Evolutionary conservation across 805 yeast genomes (phyloP).

Genomic region (Brettanomyces nanus): DNA sequence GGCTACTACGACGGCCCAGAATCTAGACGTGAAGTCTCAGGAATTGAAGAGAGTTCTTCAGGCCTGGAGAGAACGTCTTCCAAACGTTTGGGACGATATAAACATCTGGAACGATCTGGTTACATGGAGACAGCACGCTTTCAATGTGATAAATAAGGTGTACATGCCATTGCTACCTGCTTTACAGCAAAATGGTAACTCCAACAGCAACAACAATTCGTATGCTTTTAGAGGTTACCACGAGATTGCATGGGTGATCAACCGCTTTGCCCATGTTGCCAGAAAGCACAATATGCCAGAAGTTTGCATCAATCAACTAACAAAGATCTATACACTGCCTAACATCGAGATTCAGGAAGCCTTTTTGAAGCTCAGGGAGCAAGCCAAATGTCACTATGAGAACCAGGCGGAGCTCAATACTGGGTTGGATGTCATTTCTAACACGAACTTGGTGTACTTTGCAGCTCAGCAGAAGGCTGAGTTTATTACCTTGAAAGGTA

Average conservation of each 20-base stretch:
- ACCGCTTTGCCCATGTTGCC: constrained; percentile 97
- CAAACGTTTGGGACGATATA: constrained; percentile 96
- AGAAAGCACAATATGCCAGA: constrained; percentile 95
- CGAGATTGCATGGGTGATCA: constrained; percentile 98
- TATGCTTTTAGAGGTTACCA: constrained; percentile 97
- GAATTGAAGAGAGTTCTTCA: constrained; percentile 90
- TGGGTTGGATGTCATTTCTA: constrained; percentile 93
- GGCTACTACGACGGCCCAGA: constrained; percentile 84
- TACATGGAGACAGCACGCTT: constrained; percentile 98
- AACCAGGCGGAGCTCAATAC: constrained; percentile 85
- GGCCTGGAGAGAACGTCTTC: constrained; percentile 97
- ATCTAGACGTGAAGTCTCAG: constrained; percentile 85
- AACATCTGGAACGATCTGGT: constrained; percentile 96
- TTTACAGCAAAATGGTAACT: constrained; percentile 43
- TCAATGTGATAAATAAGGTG: constrained; percentile 89
- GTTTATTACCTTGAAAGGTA: constrained; percentile 94
- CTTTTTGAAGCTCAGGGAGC: constrained; percentile 88
- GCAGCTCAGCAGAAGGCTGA: constrained; percentile 98
- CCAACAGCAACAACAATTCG: constrained; percentile 75
- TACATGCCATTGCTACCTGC: constrained; percentile 89
- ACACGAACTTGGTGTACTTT: constrained; percentile 91
- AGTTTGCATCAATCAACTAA: constrained; percentile 86
- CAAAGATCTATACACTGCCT: constrained; percentile 91
- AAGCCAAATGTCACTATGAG: constrained; percentile 95
- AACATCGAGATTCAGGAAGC: constrained; percentile 98